Evolutionary conservation across 495 filamentous ascomycete genomes (phyloP).

Genomic region (Daldinia childiae): DNA sequence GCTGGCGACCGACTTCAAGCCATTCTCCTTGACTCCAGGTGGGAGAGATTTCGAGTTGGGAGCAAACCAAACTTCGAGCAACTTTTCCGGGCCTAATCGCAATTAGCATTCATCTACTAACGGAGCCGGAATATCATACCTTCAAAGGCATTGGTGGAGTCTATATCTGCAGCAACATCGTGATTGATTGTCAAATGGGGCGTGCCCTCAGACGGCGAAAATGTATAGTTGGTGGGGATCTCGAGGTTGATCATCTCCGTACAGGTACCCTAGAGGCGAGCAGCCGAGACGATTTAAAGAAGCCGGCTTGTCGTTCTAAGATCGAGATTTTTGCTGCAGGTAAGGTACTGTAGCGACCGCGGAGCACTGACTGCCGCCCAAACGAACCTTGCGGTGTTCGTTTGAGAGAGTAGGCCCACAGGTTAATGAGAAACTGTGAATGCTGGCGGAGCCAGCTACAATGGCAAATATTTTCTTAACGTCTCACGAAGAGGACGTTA

Average conservation of each 20-base stretch:
- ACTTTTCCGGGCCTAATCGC: conserved; percentile 85
- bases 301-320: conserved; percentile 24
- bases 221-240: conserved; percentile 80
- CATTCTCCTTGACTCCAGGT: conserved; percentile 71
- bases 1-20: conserved; percentile 84
- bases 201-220: conserved; percentile 81
- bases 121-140: conserved; percentile 59
- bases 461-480: conserved; percentile 50
- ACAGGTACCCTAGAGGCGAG: conserved; percentile 35
- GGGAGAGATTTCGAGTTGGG: conserved; percentile 80
- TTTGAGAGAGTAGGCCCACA: conserved; percentile 97
- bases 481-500: conserved; percentile 75
- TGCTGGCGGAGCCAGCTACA: conserved; percentile 69
- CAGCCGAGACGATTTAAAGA: conserved; percentile 1
- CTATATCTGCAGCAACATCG: conserved; percentile 91
- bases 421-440: conserved; percentile 59
- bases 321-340: conserved; percentile 38
- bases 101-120: neutral
- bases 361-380: conserved; percentile 79
- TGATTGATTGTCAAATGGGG: conserved; percentile 96
- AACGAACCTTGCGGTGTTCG: conserved; percentile 90
- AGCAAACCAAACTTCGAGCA: conserved; percentile 98
- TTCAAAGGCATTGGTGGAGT: conserved; percentile 97
- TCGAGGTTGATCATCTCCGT: conserved; percentile 83
- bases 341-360: conserved; percentile 56